Base-by-base conservation (phyloP, 768 basidiomycete species). In the Gelatoporia subvermispora region DNA sequence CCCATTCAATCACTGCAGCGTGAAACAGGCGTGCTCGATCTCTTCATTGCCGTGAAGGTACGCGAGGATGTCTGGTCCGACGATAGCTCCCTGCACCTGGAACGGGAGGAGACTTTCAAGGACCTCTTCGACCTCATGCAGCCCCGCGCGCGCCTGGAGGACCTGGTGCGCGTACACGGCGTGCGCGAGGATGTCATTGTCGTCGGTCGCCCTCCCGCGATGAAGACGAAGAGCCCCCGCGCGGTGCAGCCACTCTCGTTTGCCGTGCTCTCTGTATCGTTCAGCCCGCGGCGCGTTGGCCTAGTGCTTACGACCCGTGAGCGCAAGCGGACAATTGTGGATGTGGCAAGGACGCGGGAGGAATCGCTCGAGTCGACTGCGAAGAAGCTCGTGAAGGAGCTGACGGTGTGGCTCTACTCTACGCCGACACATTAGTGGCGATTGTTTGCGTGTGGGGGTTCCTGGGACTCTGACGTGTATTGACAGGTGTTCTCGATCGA, bases 91-190 rank as follows among this genome's bases (percentile, higher is more conserved):
- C 73, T 91, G 20, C 87, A 92, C 56, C 77, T 88, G 41, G 84
- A 84, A 57, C 73, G 83, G 11, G 82, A 84, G 46, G 88, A 89
- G 61, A 74, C 77, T 9, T 91, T 85, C 71, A 81, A 80, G 50
- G 89, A 91, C 57, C 67, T 92, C 21, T 91, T 92, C 61, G 85
- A 86, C 53, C 75, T 85, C 45, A 75, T 72, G 55, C 85, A 92
- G 66, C 89, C 89, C 4, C 77, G 80, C 42, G 77, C 79, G 23
- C 70, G 89, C 18, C 61, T 85, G n/a, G 89, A 92, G 64, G 89
- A 92, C 61, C 73, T 92, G 34, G 72, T 90, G 11, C 61, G 69
- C 22, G 48, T 62, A 31, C 69, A 73, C 43, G 77, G 76, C 28
- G 48, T 66, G 4, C 67, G 71, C 3, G 66, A 68, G 16, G 72